Conservation (phyloP, 805 yeast species). For the Saccharomyces paradoxus region DNA sequence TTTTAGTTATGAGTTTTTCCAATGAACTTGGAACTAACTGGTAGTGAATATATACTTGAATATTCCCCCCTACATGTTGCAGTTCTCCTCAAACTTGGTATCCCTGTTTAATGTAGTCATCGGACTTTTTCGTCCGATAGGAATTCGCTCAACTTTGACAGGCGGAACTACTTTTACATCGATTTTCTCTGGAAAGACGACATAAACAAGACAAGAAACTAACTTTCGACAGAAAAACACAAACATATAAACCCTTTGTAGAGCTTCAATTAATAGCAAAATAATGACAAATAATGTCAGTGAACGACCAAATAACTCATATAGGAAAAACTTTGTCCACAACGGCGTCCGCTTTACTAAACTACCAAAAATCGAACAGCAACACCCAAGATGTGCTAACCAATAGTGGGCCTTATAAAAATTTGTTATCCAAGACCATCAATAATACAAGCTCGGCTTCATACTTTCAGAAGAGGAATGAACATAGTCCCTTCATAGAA, state of each 20-base stretch:
- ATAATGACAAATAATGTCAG: conserved; percentile 21
- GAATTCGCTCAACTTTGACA: background rate
- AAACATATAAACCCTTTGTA: background rate
- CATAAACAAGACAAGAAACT: background rate
- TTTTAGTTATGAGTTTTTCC: too few relatives aligned
- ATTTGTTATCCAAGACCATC: conserved; percentile 23
- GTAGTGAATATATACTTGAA: background rate
- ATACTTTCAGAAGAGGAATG: background rate
- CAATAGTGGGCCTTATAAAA: conserved; percentile 26
- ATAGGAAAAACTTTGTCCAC: conserved; percentile 44
- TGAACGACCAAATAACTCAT: conserved; percentile 26
- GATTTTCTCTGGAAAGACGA: background rate
- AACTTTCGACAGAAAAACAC: too few relatives aligned
- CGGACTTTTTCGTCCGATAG: background rate
- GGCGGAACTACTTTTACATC: background rate
- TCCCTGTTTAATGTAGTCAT: background rate
- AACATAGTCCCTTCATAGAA: background rate
- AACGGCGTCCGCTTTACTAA: conserved; percentile 49
- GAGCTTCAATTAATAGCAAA: background rate
- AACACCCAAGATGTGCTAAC: conserved; percentile 29
- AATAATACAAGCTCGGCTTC: conserved; percentile 10
- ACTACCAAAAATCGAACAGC: conserved; percentile 27
- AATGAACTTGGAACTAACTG: too few relatives aligned
- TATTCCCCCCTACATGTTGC: background rate
- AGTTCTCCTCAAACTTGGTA: background rate